Percentiles rank a stretch among this genome's conserved stretches.
These are phyloP conservation scores for Margaritispora aquatica DNA, from an alignment of 495 filamentous ascomycete species.

Conservation along the genomic window DNA sequence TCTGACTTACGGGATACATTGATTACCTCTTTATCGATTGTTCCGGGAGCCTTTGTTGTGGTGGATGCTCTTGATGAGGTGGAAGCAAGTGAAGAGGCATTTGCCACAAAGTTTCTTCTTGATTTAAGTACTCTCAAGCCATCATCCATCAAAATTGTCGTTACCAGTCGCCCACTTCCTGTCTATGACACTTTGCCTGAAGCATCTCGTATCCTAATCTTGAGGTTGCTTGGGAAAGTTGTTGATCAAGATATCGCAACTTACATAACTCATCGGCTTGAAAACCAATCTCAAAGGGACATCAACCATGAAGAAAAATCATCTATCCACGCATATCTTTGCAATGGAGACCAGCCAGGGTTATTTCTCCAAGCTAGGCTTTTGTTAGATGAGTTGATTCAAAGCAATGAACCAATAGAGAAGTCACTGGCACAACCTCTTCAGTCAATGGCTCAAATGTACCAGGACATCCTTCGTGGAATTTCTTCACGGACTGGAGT, in stretches of 20 bases:
- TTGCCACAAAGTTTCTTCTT: not conserved
- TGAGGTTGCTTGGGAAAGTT: not conserved
- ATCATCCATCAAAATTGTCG: not conserved
- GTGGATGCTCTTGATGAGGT: constrained; percentile 45
- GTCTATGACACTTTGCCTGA: not conserved
- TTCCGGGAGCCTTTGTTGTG: constrained; percentile 38
- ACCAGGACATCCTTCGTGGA: constrained; percentile 35
- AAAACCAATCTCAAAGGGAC: not conserved
- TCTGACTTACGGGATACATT: constrained; percentile 16
- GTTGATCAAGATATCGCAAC: constrained; percentile 15
- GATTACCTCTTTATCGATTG: constrained; percentile 21
- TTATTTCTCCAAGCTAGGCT: constrained; percentile 43
- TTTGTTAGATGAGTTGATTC: constrained; percentile 37
- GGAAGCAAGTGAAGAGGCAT: constrained; percentile 6
- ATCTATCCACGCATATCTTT: not conserved
- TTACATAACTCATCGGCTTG: constrained; percentile 10
- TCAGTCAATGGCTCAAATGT: constrained; percentile 36
- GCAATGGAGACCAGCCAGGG: constrained; percentile 25
- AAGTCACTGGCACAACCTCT: constrained; percentile 2
- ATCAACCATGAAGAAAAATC: not conserved
- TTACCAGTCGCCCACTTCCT: constrained; percentile 9
- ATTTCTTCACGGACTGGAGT: constrained; percentile 33
- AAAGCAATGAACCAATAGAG: constrained; percentile 14
- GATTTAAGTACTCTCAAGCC: not conserved
- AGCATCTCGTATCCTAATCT: not conserved